Conservation (phyloP, 345 rosid genomes). For the Euphorbia lathyris region DNA sequence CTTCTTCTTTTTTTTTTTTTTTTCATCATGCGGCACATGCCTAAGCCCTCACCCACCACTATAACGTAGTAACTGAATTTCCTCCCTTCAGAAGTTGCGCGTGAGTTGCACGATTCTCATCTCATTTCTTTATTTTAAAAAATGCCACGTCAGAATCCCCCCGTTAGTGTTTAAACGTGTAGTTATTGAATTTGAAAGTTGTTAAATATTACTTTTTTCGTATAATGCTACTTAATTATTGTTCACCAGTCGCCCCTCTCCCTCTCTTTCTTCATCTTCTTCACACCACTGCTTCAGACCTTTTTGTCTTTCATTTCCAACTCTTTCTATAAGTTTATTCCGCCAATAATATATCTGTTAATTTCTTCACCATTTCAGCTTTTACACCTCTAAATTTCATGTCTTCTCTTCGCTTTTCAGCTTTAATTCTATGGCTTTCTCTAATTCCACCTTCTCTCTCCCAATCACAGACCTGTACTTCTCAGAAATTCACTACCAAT, state of each 20-base stretch:
- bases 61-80: too few species aligned
- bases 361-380: neutral
- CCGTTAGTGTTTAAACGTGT: neutral
- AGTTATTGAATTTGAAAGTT: neutral
- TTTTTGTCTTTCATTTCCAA: neutral
- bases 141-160: neutral
- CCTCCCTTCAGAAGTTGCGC: neutral
- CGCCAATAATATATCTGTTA: neutral
- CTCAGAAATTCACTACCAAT: slow-evolving; percentile 15
- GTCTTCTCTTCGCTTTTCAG: slow-evolving; percentile 8
- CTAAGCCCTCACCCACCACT: neutral
- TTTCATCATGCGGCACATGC: neutral
- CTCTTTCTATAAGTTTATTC: neutral
- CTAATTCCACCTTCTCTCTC: slow-evolving; percentile 5
- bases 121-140: too few species aligned
- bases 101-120: neutral
- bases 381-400: neutral
- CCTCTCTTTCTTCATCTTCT: too few species aligned
- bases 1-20: too few species aligned
- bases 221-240: neutral
- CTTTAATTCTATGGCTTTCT: neutral
- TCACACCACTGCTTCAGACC: too few species aligned
- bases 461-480: slow-evolving; percentile 11
- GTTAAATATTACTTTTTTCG: too few species aligned
- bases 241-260: neutral